These are phyloP conservation scores for Paraphaeosphaeria minitans DNA, from an alignment of 2,329 filamentous ascomycete genomes.

Conservation along the genomic window DNA sequence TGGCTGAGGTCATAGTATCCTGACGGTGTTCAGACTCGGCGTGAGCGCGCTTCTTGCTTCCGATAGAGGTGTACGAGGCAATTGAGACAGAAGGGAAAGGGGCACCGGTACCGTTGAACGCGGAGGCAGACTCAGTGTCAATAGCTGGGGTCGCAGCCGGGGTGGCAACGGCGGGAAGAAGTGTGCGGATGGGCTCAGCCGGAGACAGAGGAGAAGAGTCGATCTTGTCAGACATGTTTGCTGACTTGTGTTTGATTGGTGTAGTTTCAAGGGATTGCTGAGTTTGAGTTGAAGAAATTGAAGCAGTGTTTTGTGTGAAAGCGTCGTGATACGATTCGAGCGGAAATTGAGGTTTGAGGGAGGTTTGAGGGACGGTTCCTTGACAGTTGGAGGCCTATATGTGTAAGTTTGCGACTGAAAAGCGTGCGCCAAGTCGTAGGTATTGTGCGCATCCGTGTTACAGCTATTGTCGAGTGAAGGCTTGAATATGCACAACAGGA, in stretches of 20 bases:
- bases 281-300: slow-evolving; percentile 6
- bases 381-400: neutral
- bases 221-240: slow-evolving; percentile 15
- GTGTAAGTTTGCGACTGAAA: neutral
- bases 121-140: neutral
- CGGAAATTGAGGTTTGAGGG: neutral
- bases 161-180: neutral
- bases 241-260: slow-evolving; percentile 9
- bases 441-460: neutral
- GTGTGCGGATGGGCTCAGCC: slow-evolving; percentile 8
- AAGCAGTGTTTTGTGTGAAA: neutral
- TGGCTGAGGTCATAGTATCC: neutral
- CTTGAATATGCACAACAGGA: slow-evolving; percentile 5
- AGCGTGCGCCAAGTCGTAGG: neutral
- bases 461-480: neutral
- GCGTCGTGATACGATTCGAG: neutral
- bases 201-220: slow-evolving; percentile 22
- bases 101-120: neutral
- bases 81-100: slow-evolving; percentile 8
- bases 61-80: neutral
- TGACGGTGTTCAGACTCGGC: neutral
- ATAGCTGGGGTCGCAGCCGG: neutral
- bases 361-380: neutral
- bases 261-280: slow-evolving; percentile 3
- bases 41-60: slow-evolving; percentile 17